Conservation (phyloP, 495 filamentous ascomycete genomes). For the Staphylotrichum tortipilum region DNA sequence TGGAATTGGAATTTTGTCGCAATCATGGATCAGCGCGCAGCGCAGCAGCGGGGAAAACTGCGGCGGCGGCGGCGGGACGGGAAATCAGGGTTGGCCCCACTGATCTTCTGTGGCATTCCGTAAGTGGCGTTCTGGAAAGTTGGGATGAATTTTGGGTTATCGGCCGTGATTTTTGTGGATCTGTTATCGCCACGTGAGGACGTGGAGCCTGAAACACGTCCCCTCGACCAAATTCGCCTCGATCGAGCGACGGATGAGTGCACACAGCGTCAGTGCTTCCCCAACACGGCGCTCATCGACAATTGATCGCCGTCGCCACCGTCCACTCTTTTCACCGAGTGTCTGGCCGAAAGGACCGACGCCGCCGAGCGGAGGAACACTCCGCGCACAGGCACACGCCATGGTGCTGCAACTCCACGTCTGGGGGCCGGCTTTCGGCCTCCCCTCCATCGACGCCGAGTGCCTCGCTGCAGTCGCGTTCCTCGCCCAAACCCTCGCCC, state of each 20-base stretch:
- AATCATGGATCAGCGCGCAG: too few relatives aligned
- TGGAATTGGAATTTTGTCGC: too few relatives aligned
- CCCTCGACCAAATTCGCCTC: background rate
- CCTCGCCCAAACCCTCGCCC: constrained; percentile 48
- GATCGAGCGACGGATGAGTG: background rate
- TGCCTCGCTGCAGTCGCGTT: constrained; percentile 72
- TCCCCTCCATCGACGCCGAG: constrained; percentile 86
- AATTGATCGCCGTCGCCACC: background rate
- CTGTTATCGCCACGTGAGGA: constrained; percentile 13
- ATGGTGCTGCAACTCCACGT: constrained; percentile 69
- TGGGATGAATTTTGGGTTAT: background rate
- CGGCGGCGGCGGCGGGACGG: constrained; percentile 2
- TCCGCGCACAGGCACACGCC: background rate
- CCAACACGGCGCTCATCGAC: background rate
- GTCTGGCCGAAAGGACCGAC: too few relatives aligned
- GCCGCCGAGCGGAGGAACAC: too few relatives aligned
- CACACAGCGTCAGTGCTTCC: background rate
- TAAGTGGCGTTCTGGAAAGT: constrained; percentile 5
- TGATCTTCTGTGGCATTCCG: background rate
- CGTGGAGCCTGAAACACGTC: constrained; percentile 3
- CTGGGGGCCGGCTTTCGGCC: constrained; percentile 80
- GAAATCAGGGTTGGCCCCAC: background rate
- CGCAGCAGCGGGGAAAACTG: background rate
- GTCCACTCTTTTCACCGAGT: too few relatives aligned
- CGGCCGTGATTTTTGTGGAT: background rate